These are phyloP conservation scores for Knufia fluminis DNA, from an alignment of 2,329 filamentous ascomycete species.

Conservation along the genomic window DNA sequence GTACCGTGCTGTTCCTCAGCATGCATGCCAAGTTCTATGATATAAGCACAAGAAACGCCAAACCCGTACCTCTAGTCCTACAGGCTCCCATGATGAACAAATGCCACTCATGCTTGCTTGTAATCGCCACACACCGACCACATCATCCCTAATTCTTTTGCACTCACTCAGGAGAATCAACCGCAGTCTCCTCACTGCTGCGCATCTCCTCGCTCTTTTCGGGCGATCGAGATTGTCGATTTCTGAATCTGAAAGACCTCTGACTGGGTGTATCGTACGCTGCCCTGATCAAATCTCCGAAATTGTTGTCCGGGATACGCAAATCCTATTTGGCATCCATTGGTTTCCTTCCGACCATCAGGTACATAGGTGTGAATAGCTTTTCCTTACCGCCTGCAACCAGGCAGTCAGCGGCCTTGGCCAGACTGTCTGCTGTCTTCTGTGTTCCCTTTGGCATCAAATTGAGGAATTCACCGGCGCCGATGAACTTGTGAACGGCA, in stretches of 20 bases:
- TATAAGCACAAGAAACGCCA: too few species aligned
- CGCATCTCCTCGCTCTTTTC: not conserved
- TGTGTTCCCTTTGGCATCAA: constrained; percentile 75
- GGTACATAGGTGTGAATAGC: constrained; percentile 97
- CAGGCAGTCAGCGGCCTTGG: constrained; percentile 69
- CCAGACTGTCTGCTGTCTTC: constrained; percentile 90
- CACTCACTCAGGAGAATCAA: not conserved
- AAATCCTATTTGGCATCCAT: constrained; percentile 7
- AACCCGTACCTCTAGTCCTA: too few species aligned
- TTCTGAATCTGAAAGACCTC: constrained; percentile 8
- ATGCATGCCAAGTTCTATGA: too few species aligned
- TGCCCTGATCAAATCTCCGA: constrained; percentile 5
- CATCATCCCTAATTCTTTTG: too few species aligned
- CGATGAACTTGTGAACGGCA: constrained; percentile 66
- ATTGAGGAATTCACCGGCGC: constrained; percentile 62
- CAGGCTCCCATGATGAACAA: too few species aligned
- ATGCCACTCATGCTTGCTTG: too few species aligned
- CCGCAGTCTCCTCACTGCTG: not conserved
- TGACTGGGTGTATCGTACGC: not conserved
- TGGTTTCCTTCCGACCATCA: constrained; percentile 90
- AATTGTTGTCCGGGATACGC: not conserved
- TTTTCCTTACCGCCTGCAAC: constrained; percentile 80
- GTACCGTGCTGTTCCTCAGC: too few species aligned
- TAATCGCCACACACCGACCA: too few species aligned
- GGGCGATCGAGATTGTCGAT: not conserved